Conservation (phyloP, 164 flowering plant species). For the Protea cynaroides region DNA sequence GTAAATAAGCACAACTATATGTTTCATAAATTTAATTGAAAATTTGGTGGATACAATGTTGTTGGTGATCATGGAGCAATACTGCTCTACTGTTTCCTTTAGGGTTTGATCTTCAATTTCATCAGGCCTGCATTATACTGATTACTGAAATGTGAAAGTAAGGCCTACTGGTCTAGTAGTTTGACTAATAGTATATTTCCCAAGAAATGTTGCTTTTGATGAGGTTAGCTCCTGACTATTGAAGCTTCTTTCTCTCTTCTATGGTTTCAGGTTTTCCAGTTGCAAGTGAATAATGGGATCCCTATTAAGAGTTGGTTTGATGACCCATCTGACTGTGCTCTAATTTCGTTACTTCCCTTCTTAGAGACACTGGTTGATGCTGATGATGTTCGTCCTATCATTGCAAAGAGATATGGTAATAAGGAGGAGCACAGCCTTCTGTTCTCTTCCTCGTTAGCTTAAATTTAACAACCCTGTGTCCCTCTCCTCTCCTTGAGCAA, state of each 20-base stretch:
- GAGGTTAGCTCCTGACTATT: constrained; percentile 1
- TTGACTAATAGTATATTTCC: not conserved
- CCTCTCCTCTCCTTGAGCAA: constrained; percentile 5
- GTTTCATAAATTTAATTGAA: too few species aligned
- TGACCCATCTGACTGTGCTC: constrained; percentile 37
- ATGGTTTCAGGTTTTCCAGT: constrained; percentile 26
- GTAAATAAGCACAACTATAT: too few species aligned
- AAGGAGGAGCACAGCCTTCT: constrained; percentile 46
- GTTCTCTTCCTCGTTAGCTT: constrained; percentile 18
- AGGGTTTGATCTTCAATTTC: too few species aligned
- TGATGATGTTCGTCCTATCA: constrained; percentile 28
- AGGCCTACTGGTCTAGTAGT: not conserved
- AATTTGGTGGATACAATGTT: too few species aligned
- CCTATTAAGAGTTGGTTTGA: constrained; percentile 50
- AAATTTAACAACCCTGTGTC: constrained; percentile 13
- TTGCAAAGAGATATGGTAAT: constrained; percentile 27
- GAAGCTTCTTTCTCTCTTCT: constrained; percentile 9
- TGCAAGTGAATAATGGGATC: constrained; percentile 36
- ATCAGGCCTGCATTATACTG: too few species aligned
- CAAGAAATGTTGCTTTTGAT: not conserved
- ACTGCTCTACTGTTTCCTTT: too few species aligned
- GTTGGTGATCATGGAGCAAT: too few species aligned
- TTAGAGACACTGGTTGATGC: constrained; percentile 32
- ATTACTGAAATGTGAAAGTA: not conserved
- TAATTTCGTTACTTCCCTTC: constrained; percentile 37